Percentiles rank a stretch among this genome's conserved stretches.
These are phyloP conservation scores for Vigna mungo DNA, from an alignment of 306 rosid genomes.

Conservation along the genomic window DNA sequence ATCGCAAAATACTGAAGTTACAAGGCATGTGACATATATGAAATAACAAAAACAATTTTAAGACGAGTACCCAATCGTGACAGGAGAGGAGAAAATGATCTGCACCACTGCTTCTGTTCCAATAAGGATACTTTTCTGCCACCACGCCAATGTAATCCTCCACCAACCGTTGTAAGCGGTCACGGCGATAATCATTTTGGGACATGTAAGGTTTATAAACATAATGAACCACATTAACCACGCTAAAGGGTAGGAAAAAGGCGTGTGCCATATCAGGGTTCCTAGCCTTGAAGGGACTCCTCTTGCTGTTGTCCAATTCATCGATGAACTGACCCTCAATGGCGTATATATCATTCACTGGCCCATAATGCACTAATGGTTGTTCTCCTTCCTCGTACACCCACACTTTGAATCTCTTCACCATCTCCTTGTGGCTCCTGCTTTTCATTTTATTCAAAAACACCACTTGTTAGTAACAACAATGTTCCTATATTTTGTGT, in stretches of 20 bases:
- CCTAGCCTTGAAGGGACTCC: conserved; percentile 54
- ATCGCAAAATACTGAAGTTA: too few species aligned
- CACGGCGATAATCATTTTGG: conserved; percentile 54
- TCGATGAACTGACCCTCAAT: conserved; percentile 71
- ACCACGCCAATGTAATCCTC: conserved; percentile 50
- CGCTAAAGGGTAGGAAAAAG: conserved; percentile 63
- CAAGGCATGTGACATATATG: conserved; percentile 9
- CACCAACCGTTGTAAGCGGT: conserved; percentile 53
- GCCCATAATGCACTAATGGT: conserved; percentile 61
- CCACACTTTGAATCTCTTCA: conserved; percentile 64
- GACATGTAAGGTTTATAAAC: conserved; percentile 43
- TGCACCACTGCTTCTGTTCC: conserved; percentile 76
- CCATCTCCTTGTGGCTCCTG: conserved; percentile 70
- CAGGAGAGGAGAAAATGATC: conserved; percentile 78
- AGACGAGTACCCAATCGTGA: conserved; percentile 64
- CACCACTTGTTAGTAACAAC: neutral
- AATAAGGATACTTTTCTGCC: conserved; percentile 48
- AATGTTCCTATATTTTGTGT: neutral
- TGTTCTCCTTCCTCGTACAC: conserved; percentile 64
- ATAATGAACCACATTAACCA: conserved; percentile 53
- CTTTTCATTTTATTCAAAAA: neutral
- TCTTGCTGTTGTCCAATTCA: conserved; percentile 55
- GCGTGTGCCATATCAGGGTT: conserved; percentile 64
- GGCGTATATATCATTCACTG: conserved; percentile 58
- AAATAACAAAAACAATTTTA: neutral